These are phyloP conservation scores for Phoma sp. DNA, from an alignment of 2,329 filamentous ascomycete genomes.

Conservation along the genomic window DNA sequence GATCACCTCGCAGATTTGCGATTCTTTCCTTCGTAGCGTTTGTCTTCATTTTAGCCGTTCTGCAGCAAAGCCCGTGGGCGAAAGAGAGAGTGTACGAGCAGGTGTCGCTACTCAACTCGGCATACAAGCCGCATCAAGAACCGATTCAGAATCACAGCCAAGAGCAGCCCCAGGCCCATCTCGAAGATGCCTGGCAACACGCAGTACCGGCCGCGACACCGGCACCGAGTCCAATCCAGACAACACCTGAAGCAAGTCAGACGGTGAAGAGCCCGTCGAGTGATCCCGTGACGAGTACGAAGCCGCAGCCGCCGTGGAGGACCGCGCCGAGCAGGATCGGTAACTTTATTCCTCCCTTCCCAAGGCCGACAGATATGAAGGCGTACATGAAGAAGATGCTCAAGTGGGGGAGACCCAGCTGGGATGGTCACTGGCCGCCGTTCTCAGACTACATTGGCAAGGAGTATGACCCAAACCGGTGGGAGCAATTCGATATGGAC, in stretches of 20 bases:
- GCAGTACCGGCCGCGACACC: conserved; percentile 17
- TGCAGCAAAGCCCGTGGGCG: conserved; percentile 40
- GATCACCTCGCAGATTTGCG: conserved; percentile 48
- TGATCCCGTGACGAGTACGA: conserved; percentile 14
- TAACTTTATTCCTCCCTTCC: conserved; percentile 22
- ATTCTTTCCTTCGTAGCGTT: conserved; percentile 47
- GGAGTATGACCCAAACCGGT: conserved; percentile 57
- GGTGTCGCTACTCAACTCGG: conserved; percentile 29
- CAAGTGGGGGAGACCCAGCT: conserved; percentile 49
- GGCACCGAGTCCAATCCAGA: conserved; percentile 1
- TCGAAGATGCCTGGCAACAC: conserved; percentile 34
- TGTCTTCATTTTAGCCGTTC: conserved; percentile 36
- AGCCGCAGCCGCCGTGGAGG: conserved; percentile 34
- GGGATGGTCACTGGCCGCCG: conserved; percentile 53
- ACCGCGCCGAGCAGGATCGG: conserved; percentile 26
- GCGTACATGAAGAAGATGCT: conserved; percentile 52
- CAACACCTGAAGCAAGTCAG: background rate
- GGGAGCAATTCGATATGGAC: conserved; percentile 54
- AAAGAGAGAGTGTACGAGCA: conserved; percentile 34
- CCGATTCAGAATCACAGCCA: conserved; percentile 17
- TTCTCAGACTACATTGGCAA: conserved; percentile 51
- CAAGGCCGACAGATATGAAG: conserved; percentile 34
- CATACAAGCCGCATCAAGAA: conserved; percentile 19
- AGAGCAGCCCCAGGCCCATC: conserved; percentile 20
- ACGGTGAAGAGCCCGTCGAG: conserved; percentile 15